These are phyloP conservation scores for Ehretia macrophylla DNA, from an alignment of 257 asterid species.

Conservation along the genomic window DNA sequence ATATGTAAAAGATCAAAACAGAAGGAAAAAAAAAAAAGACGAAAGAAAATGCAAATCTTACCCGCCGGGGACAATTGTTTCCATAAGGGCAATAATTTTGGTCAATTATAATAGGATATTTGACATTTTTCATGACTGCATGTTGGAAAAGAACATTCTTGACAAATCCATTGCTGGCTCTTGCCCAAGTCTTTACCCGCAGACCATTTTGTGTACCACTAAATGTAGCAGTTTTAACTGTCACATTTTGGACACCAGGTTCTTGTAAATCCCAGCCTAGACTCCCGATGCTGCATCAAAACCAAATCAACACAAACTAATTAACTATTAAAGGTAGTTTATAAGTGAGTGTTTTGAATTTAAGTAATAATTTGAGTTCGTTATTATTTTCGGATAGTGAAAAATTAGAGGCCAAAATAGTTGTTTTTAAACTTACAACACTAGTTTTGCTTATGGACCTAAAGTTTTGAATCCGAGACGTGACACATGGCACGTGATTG, in stretches of 20 bases:
- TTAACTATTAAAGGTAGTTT: neutral
- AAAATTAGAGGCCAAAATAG: too few species aligned
- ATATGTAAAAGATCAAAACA: too few species aligned
- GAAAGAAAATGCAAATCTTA: neutral
- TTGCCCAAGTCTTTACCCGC: slow-evolving; percentile 15
- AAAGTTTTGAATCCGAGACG: too few species aligned
- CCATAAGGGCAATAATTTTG: slow-evolving; percentile 3
- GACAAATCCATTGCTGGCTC: slow-evolving; percentile 13
- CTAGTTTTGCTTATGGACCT: too few species aligned
- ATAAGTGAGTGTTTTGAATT: too few species aligned
- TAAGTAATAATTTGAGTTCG: too few species aligned
- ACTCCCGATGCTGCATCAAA: slow-evolving; percentile 20
- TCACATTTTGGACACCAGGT: slow-evolving; percentile 13
- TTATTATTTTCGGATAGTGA: neutral
- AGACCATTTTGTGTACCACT: slow-evolving; percentile 7
- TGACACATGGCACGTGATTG: too few species aligned
- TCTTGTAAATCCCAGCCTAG: slow-evolving; percentile 4
- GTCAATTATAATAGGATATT: neutral
- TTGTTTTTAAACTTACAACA: too few species aligned
- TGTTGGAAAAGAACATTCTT: slow-evolving; percentile 3
- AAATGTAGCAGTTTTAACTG: slow-evolving; percentile 9
- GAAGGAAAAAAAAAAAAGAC: neutral
- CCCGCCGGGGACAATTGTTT: slow-evolving; percentile 1
- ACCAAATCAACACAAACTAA: neutral
- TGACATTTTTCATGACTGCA: neutral